Evolutionary conservation across 441 rosid genomes (phyloP).

Genomic region (Brassica balearica): DNA sequence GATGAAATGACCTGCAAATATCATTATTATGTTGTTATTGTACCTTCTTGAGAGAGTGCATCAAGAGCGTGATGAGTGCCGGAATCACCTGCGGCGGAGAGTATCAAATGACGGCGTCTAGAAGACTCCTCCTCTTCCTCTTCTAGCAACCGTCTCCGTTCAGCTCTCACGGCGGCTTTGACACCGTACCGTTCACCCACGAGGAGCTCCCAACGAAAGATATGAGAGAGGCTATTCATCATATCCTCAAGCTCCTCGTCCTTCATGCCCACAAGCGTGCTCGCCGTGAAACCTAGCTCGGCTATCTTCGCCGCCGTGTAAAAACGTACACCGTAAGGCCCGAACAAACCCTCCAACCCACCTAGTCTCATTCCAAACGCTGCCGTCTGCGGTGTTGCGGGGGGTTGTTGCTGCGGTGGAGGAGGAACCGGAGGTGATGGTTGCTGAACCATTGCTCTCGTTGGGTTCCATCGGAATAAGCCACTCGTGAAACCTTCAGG

Average conservation of each 20-base stretch:
- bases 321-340: conserved; percentile 82
- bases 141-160: conserved; percentile 64
- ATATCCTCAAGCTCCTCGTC: conserved; percentile 97
- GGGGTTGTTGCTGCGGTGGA: conserved; percentile 27
- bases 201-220: conserved; percentile 88
- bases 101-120: conserved; percentile 55
- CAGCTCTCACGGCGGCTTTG: conserved; percentile 92
- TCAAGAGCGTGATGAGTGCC: conserved; percentile 64
- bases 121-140: conserved; percentile 67
- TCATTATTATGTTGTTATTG: too few relatives aligned
- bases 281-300: conserved; percentile 90
- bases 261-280: conserved; percentile 84
- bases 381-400: conserved; percentile 48
- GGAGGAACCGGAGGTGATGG: conserved; percentile 36
- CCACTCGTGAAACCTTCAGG: conserved; percentile 83
- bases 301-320: conserved; percentile 89
- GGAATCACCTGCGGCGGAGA: conserved; percentile 46
- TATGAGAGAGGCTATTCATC: conserved; percentile 90
- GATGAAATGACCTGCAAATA: too few relatives aligned
- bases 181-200: conserved; percentile 93
- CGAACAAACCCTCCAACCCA: conserved; percentile 84
- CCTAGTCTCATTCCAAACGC: conserved; percentile 63
- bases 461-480: conserved; percentile 85
- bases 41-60: conserved; percentile 95
- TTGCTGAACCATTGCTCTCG: conserved; percentile 52